Evolutionary conservation across 1,284 basidiomycete species (phyloP).

Genomic region (Ganoderma meredithae): DNA sequence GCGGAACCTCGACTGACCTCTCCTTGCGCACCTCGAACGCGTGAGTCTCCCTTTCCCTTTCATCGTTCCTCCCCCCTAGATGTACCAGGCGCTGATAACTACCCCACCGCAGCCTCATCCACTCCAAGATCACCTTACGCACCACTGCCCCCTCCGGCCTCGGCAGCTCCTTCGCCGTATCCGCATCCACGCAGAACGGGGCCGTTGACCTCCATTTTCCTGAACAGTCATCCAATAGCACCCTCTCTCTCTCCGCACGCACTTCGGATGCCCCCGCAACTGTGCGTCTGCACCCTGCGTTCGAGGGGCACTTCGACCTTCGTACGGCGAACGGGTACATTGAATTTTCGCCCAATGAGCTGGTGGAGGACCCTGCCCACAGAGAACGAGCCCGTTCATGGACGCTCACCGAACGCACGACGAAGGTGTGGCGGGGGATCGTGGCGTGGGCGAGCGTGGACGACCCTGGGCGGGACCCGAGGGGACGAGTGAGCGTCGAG

Average conservation of each 20-base stretch:
- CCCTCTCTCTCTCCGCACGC: slow-evolving; percentile 42
- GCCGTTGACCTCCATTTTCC: slow-evolving; percentile 42
- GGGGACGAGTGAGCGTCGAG: neutral
- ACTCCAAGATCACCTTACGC: slow-evolving; percentile 40
- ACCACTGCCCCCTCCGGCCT: slow-evolving; percentile 29
- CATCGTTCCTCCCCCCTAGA: neutral
- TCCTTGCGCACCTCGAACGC: slow-evolving; percentile 46
- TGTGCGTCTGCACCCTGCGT: slow-evolving; percentile 48
- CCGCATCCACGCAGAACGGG: slow-evolving; percentile 34
- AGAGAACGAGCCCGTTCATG: slow-evolving; percentile 18
- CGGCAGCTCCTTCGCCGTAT: slow-evolving; percentile 43
- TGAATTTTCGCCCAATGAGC: slow-evolving; percentile 10
- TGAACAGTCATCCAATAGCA: slow-evolving; percentile 48
- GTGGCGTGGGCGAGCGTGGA: slow-evolving; percentile 23
- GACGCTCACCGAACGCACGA: slow-evolving; percentile 6
- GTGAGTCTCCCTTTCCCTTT: slow-evolving; percentile 23
- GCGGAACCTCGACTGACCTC: slow-evolving; percentile 34
- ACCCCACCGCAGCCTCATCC: slow-evolving; percentile 35
- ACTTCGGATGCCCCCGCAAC: slow-evolving; percentile 43
- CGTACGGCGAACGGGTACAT: slow-evolving; percentile 22
- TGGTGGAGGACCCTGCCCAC: slow-evolving; percentile 27
- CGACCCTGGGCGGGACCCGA: neutral
- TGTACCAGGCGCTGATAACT: neutral
- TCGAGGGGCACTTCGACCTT: slow-evolving; percentile 49
- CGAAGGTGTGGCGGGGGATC: slow-evolving; percentile 15